These are phyloP conservation scores for Pseudogymnoascus sp. DNA, from an alignment of 2,329 filamentous ascomycete genomes.

Conservation along the genomic window DNA sequence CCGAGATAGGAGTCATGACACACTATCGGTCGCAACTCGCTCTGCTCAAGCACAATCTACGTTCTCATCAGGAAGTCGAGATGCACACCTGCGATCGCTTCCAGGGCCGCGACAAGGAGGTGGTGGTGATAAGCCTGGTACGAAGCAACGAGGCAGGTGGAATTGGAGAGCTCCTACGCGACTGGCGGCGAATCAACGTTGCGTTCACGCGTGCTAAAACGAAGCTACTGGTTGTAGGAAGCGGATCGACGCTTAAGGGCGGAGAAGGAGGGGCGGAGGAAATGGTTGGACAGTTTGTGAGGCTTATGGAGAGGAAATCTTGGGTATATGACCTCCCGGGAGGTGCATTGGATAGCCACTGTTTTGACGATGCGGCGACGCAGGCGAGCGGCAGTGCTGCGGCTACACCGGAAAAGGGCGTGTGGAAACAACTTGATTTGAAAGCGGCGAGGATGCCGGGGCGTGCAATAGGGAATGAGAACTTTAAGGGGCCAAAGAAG, in stretches of 20 bases:
- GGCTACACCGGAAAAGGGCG: slow-evolving; percentile 16
- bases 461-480: slow-evolving; percentile 14
- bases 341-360: slow-evolving; percentile 60
- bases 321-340: slow-evolving; percentile 73
- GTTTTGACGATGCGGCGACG: slow-evolving; percentile 50
- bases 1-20: slow-evolving; percentile 88
- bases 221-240: slow-evolving; percentile 85
- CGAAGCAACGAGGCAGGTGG: slow-evolving; percentile 74
- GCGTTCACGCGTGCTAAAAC: slow-evolving; percentile 89
- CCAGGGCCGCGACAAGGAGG: slow-evolving; percentile 92
- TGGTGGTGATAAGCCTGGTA: slow-evolving; percentile 81
- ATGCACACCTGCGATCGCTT: slow-evolving; percentile 97
- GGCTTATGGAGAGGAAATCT: slow-evolving; percentile 66
- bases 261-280: slow-evolving; percentile 60
- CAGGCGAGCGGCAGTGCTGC: slow-evolving; percentile 35
- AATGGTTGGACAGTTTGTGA: slow-evolving; percentile 70
- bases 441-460: slow-evolving; percentile 19
- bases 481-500: slow-evolving; percentile 40
- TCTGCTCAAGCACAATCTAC: slow-evolving; percentile 68
- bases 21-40: slow-evolving; percentile 92
- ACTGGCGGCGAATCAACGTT: slow-evolving; percentile 92
- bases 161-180: slow-evolving; percentile 86
- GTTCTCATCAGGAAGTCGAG: slow-evolving; percentile 61
- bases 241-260: slow-evolving; percentile 62
- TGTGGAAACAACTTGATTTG: slow-evolving; percentile 18